Evolutionary conservation across 768 basidiomycete genomes (phyloP).

Genomic region (Goffeauzyma gilvescens): DNA sequence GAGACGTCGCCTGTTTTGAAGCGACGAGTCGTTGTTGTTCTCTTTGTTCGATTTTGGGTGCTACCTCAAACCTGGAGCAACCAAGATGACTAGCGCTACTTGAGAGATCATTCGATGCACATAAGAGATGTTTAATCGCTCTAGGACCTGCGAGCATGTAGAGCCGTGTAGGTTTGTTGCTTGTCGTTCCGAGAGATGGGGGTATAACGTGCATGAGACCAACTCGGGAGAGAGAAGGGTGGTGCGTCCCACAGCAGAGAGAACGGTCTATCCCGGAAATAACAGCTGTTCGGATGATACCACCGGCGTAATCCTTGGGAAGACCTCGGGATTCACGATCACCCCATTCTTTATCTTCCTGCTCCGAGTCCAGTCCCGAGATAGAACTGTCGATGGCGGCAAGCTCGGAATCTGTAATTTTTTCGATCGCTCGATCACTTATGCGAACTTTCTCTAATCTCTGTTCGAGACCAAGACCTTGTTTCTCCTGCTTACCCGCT

Average conservation of each 20-base stretch:
- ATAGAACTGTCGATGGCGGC: too few relatives aligned
- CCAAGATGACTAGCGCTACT: constrained; percentile 45
- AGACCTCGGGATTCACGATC: constrained; percentile 22
- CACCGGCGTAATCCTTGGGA: constrained; percentile 28
- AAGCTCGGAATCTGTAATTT: too few relatives aligned
- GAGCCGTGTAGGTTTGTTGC: constrained; percentile 49
- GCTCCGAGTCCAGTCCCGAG: constrained; percentile 10
- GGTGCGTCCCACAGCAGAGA: not conserved
- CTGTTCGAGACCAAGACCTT: constrained; percentile 10
- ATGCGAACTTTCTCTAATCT: too few relatives aligned
- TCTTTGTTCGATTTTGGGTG: constrained; percentile 49
- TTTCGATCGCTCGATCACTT: too few relatives aligned
- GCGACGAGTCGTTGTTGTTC: constrained; percentile 13
- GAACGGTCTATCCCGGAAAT: constrained; percentile 60
- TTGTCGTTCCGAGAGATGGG: constrained; percentile 47
- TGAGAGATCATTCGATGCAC: constrained; percentile 42
- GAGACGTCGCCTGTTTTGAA: constrained; percentile 9
- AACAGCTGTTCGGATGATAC: constrained; percentile 51
- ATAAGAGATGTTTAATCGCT: constrained; percentile 44
- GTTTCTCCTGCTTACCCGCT: constrained; percentile 4
- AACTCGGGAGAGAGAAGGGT: constrained; percentile 38
- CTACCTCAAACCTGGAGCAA: constrained; percentile 48
- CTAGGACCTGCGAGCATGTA: constrained; percentile 71
- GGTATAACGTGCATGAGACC: constrained; percentile 70
- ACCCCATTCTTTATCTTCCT: constrained; percentile 9